A percentile compares a stretch with the other conserved stretches of the same genome.
Conservation (phyloP, 2,329 filamentous ascomycete species). For the Salinomyces thailandicus region DNA sequence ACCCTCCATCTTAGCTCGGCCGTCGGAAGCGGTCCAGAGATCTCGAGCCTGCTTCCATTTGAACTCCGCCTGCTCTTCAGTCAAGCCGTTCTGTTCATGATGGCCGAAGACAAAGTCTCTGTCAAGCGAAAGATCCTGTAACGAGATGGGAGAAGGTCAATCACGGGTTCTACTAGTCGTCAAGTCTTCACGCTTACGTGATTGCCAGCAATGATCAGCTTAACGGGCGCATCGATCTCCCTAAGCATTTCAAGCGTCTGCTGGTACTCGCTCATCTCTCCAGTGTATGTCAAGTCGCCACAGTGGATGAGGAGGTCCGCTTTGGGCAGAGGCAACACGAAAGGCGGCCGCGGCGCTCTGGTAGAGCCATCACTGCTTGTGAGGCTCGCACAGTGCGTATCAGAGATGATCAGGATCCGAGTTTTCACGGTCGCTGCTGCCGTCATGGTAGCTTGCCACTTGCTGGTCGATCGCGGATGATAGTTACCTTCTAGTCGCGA, state of each 20-base stretch:
- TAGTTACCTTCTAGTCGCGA: too few species aligned
- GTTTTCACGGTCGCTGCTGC: constrained; percentile 14
- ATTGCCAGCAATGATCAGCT: constrained; percentile 54
- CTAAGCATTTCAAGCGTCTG: constrained; percentile 38
- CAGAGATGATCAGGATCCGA: constrained; percentile 35
- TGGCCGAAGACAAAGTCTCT: constrained; percentile 11
- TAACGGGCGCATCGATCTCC: constrained; percentile 43
- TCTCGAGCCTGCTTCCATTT: constrained; percentile 10
- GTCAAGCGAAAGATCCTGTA: constrained; percentile 43
- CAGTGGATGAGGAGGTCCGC: constrained; percentile 48
- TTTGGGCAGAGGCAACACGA: constrained; percentile 34
- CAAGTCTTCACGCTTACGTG: constrained; percentile 37
- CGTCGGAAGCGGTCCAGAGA: constrained; percentile 12
- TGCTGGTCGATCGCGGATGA: too few species aligned
- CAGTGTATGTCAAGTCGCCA: constrained; percentile 48
- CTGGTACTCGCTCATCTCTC: constrained; percentile 39
- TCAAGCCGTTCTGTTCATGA: constrained; percentile 3
- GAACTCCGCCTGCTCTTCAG: constrained; percentile 3
- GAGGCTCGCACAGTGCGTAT: constrained; percentile 29
- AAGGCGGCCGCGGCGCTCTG: constrained; percentile 6
- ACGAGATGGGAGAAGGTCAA: too few species aligned
- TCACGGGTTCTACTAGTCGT: too few species aligned
- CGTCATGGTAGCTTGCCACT: background rate
- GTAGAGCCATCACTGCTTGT: background rate
- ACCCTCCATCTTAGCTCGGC: constrained; percentile 33